Evolutionary conservation across 2,329 filamentous ascomycete species (phyloP), one percentile per base, ranked within the genome.

Genomic region (Myriosclerotinia curreyana): DNA sequence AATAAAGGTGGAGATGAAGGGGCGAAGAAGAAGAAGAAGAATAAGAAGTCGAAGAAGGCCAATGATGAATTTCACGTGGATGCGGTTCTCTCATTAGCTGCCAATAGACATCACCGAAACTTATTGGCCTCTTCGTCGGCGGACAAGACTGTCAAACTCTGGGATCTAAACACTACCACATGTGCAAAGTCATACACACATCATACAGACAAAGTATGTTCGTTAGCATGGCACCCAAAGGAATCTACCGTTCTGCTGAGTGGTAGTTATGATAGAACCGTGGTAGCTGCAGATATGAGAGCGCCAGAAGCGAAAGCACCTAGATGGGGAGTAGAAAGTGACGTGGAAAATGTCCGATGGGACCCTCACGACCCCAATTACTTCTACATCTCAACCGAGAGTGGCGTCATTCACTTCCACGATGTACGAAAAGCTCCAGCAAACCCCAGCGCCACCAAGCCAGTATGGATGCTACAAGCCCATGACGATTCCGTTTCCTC

Each of bases 131-230:
- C 94, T 0, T 92, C 91, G 2, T 99, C 95, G 1, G 95, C 95
- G 25, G 95, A 99, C 80, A 92, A 93, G 79, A 99, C 95, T 3
- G 88, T 98, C 74, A 99, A 99, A 81, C 84, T 99, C 25, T 99
- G 95, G 95, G 95, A 99, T 76, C 81, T 99, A 67, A 91, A 92
- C 79, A 97, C 92, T 3, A 85, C 90, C 66, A 92, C 88, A 77
- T 96, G 92, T 77, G 95, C 95, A 72, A 95, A 97, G 79, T 97
- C 93, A 52, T 99, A 99, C 82, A 83, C 86, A 20, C 91, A 96
- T 78, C 95, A 99, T 79, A 96, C 91, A 44, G 95, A 97, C 82
- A 99, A 99, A 80, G 93, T 98, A 69, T 99, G 93, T 83, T 92
- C 94, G 28, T 80, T 99, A 64, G 90, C 94, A 69, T 99, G 96